Evolutionary conservation across 352 stramenopile species (phyloP).

Genomic region (Aphanomyces astaci): DNA sequence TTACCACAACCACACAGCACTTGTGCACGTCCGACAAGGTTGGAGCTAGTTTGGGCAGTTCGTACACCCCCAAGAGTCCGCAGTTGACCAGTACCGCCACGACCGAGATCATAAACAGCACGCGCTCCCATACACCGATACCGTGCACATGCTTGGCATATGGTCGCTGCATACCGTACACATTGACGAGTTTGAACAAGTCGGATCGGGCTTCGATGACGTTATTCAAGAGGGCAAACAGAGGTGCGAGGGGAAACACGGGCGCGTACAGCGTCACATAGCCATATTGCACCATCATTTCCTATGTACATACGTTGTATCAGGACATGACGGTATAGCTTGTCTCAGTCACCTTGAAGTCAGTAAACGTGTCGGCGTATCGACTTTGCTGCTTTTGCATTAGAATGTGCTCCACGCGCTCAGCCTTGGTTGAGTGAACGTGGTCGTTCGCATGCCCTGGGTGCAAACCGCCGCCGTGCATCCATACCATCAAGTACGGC

Average conservation of each 20-base stretch:
- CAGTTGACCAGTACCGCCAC: slow-evolving; percentile 91
- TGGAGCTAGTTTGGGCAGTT: slow-evolving; percentile 44
- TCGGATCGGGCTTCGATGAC: slow-evolving; percentile 86
- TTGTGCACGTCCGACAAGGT: slow-evolving; percentile 47
- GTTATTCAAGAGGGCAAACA: slow-evolving; percentile 88
- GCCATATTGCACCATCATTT: slow-evolving; percentile 87
- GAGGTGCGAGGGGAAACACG: slow-evolving; percentile 84
- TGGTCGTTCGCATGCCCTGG: not conserved
- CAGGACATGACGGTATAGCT: not conserved
- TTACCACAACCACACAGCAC: slow-evolving; percentile 58
- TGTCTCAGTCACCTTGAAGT: slow-evolving; percentile 38
- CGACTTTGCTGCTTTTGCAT: slow-evolving; percentile 52
- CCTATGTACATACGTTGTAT: slow-evolving; percentile 8
- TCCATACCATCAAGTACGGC: slow-evolving; percentile 32
- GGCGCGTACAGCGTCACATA: slow-evolving; percentile 90
- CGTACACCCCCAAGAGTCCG: slow-evolving; percentile 81
- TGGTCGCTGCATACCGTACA: slow-evolving; percentile 78
- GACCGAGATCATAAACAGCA: slow-evolving; percentile 88
- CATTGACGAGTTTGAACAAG: slow-evolving; percentile 87
- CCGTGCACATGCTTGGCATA: slow-evolving; percentile 83
- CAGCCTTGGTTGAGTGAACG: slow-evolving; percentile 5
- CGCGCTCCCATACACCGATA: slow-evolving; percentile 89
- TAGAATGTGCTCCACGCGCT: slow-evolving; percentile 39
- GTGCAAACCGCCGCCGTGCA: not conserved
- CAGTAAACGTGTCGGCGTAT: slow-evolving; percentile 56